A percentile compares a stretch with the other conserved stretches of the same genome.
phyloP scores from a whole-genome alignment of 176 grass and related monocot species.

The Tillandsia leiboldiana region DNA sequence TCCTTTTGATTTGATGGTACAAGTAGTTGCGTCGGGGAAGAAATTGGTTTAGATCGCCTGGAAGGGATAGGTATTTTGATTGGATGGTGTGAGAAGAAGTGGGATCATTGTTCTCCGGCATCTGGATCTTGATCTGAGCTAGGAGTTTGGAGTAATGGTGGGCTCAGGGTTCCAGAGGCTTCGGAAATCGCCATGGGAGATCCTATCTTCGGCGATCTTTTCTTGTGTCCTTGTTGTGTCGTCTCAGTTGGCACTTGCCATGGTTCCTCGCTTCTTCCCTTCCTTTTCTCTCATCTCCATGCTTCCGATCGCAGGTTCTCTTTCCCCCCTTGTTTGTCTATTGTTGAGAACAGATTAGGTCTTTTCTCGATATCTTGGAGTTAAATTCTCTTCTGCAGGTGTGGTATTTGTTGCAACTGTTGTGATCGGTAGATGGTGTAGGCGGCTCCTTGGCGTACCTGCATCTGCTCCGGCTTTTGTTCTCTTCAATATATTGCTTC shows the following conservation, averaged over 20 bases:
- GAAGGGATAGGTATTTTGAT: background rate
- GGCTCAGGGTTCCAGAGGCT: slow-evolving; percentile 48
- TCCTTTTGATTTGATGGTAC: too few species aligned
- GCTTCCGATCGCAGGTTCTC: slow-evolving; percentile 72
- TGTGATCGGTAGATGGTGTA: slow-evolving; percentile 57
- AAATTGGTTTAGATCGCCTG: too few species aligned
- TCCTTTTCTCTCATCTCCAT: slow-evolving; percentile 69
- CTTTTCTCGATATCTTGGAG: slow-evolving; percentile 1
- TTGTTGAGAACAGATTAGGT: background rate
- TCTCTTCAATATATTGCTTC: slow-evolving; percentile 90
- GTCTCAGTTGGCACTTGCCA: slow-evolving; percentile 73
- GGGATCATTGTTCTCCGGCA: background rate
- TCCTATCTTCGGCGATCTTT: slow-evolving; percentile 47
- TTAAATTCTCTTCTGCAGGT: slow-evolving; percentile 26
- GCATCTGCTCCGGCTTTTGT: slow-evolving; percentile 74
- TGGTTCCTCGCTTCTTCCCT: slow-evolving; percentile 63
- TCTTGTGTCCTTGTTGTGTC: slow-evolving; percentile 58
- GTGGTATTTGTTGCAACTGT: slow-evolving; percentile 59
- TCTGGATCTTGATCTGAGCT: background rate
- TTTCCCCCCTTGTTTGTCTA: background rate
- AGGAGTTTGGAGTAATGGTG: slow-evolving; percentile 37
- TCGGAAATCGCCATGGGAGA: slow-evolving; percentile 54
- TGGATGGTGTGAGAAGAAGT: slow-evolving; percentile 32
- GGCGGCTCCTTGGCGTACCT: slow-evolving; percentile 54
- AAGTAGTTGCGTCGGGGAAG: too few species aligned